These are phyloP conservation scores for Eucalyptus sp. DNA, from an alignment of 345 rosid species.

Conservation along the genomic window DNA sequence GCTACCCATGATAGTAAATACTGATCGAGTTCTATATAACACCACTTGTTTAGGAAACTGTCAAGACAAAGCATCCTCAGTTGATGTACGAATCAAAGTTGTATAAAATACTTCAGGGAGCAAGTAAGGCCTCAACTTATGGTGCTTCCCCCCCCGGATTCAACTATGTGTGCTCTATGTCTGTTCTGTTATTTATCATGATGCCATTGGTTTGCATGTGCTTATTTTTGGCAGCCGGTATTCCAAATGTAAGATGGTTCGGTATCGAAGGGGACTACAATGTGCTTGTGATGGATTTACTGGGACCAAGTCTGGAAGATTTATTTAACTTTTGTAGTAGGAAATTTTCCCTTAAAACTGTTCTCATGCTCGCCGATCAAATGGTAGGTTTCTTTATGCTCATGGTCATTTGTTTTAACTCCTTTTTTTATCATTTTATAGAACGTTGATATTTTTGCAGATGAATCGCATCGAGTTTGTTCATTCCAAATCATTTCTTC, in stretches of 20 bases:
- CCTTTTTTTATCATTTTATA: background rate
- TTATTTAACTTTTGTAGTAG: slow-evolving; percentile 84
- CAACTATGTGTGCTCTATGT: background rate
- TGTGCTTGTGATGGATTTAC: slow-evolving; percentile 80
- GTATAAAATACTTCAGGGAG: slow-evolving; percentile 86
- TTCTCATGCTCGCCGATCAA: slow-evolving; percentile 92
- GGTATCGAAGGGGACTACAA: slow-evolving; percentile 86
- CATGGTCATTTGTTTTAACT: background rate
- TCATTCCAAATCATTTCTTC: slow-evolving; percentile 83
- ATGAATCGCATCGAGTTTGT: slow-evolving; percentile 83
- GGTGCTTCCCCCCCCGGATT: background rate
- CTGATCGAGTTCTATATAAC: background rate
- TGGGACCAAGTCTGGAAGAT: slow-evolving; percentile 95
- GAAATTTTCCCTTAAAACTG: slow-evolving; percentile 80
- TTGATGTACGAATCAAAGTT: slow-evolving; percentile 83
- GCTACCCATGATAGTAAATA: background rate
- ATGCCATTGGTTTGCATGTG: background rate
- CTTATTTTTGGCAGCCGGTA: slow-evolving; percentile 49
- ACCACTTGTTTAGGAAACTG: slow-evolving; percentile 43
- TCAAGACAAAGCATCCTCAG: slow-evolving; percentile 92
- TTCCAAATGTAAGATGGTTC: slow-evolving; percentile 77
- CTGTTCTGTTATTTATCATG: background rate
- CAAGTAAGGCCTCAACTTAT: slow-evolving; percentile 35
- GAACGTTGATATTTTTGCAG: slow-evolving; percentile 13
- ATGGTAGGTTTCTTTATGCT: slow-evolving; percentile 38